Conservation (phyloP, 2,329 filamentous ascomycete genomes). For the Huntiella abstrusa region DNA sequence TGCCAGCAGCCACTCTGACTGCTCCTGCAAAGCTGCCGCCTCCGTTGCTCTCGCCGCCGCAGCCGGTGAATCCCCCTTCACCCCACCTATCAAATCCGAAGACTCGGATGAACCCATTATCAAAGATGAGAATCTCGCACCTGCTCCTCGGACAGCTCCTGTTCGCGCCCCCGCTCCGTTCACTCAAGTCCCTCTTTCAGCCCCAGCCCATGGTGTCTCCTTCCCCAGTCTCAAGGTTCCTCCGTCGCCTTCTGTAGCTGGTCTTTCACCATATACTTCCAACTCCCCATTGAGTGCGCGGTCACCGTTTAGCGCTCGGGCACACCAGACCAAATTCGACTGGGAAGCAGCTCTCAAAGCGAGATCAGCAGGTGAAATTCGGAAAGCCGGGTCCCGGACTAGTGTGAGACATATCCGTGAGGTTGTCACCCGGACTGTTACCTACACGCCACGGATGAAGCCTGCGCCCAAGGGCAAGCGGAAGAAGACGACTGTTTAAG, state of each 20-base stretch:
- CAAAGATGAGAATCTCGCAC: conserved; percentile 17
- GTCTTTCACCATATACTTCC: conserved; percentile 19
- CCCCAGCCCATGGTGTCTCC: conserved; percentile 41
- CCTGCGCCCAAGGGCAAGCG: conserved; percentile 85
- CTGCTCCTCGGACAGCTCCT: conserved; percentile 18
- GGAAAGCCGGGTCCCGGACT: conserved; percentile 34
- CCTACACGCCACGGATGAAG: conserved; percentile 71
- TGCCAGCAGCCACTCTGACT: conserved; percentile 31
- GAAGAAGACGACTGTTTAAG: conserved; percentile 37
- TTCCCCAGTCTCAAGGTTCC: conserved; percentile 57
- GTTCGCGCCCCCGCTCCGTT: conserved; percentile 29
- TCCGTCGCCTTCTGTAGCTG: conserved; percentile 49
- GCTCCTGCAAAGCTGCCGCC: conserved; percentile 34
- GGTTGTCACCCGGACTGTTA: conserved; percentile 86
- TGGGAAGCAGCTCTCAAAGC: conserved; percentile 54
- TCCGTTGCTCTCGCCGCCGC: conserved; percentile 14
- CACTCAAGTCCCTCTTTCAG: conserved; percentile 36
- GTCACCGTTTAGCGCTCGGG: conserved; percentile 56
- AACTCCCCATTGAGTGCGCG: conserved; percentile 55
- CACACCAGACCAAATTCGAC: conserved; percentile 53
- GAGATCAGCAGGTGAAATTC: conserved; percentile 36
- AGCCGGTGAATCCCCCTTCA: conserved; percentile 4
- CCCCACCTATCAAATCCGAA: conserved; percentile 15
- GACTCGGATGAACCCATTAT: conserved; percentile 21
- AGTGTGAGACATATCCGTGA: conserved; percentile 59